Percentiles rank a stretch among this genome's conserved stretches.
These are phyloP conservation scores for Leccinum imitatum DNA, from an alignment of 768 basidiomycete species.

Conservation along the genomic window DNA sequence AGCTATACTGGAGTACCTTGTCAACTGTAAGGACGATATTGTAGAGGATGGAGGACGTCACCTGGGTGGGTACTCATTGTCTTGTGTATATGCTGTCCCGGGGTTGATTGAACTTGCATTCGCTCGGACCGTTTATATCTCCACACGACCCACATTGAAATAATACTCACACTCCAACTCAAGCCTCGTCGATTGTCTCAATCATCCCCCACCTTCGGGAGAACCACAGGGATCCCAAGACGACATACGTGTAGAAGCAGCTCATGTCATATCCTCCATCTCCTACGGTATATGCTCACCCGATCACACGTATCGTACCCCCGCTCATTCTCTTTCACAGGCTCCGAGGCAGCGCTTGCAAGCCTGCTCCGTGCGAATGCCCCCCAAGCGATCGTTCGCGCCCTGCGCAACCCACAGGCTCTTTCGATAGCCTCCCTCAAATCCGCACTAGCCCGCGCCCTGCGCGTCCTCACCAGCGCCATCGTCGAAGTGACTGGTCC, in stretches of 20 bases:
- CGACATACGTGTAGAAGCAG: constrained; percentile 67
- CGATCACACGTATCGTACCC: not conserved
- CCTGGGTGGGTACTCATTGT: too few relatives aligned
- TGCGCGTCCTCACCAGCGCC: constrained; percentile 57
- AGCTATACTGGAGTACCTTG: too few relatives aligned
- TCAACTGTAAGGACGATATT: too few relatives aligned
- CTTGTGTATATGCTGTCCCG: too few relatives aligned
- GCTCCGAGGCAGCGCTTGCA: constrained; percentile 59
- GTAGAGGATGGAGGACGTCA: too few relatives aligned
- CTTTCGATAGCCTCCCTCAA: constrained; percentile 42
- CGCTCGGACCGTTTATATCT: too few relatives aligned
- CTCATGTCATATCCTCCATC: constrained; percentile 72
- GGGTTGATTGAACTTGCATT: too few relatives aligned
- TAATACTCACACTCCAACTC: not conserved
- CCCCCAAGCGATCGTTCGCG: constrained; percentile 58
- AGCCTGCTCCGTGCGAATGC: constrained; percentile 59
- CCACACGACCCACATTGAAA: not conserved
- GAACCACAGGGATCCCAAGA: constrained; percentile 42
- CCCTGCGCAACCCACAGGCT: constrained; percentile 45
- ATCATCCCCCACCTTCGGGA: constrained; percentile 35
- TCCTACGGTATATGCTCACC: constrained; percentile 52
- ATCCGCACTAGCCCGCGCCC: constrained; percentile 60
- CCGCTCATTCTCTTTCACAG: constrained; percentile 31
- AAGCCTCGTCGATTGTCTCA: constrained; percentile 65
- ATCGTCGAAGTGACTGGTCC: constrained; percentile 71